Evolutionary conservation across 2,329 filamentous ascomycete species (phyloP).

Genomic region (Hypoxylon sp.): DNA sequence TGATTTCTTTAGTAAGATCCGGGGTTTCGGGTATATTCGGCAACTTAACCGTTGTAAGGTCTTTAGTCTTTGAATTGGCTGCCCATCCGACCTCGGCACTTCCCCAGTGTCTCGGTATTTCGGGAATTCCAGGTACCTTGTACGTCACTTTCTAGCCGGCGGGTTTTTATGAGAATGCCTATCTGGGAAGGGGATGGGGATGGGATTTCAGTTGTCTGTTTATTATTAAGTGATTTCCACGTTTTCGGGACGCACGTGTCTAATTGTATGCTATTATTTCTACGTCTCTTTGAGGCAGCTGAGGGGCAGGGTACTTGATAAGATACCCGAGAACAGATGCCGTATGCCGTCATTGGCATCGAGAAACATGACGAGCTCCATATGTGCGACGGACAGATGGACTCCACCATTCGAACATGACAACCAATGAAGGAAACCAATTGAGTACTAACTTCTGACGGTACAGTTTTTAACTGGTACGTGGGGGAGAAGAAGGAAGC

Average conservation of each 20-base stretch:
- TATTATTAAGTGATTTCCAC: not conserved
- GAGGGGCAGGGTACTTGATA: conserved; percentile 18
- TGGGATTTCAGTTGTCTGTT: conserved; percentile 3
- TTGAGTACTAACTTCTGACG: not conserved
- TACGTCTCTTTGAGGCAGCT: not conserved
- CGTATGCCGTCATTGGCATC: conserved; percentile 39
- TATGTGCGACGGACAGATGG: conserved; percentile 40
- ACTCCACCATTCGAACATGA: conserved; percentile 24
- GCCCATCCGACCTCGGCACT: conserved; percentile 41
- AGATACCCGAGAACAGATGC: conserved; percentile 30
- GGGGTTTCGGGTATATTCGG: conserved; percentile 39
- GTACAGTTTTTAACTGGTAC: conserved; percentile 31
- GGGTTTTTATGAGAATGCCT: conserved; percentile 10
- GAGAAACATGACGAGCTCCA: conserved; percentile 31
- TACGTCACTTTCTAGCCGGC: conserved; percentile 31
- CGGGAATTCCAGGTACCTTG: conserved; percentile 33
- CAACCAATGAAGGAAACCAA: conserved; percentile 20
- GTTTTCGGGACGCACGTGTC: not conserved
- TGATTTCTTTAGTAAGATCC: conserved; percentile 1
- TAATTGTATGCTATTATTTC: no score
- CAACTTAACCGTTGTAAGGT: conserved; percentile 33
- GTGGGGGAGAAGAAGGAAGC: conserved; percentile 35
- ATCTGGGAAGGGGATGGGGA: not conserved
- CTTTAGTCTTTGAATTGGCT: conserved; percentile 30
- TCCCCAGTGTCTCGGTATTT: conserved; percentile 29